These are phyloP conservation scores for Bruguiera sexangula DNA, from an alignment of 345 rosid genomes.

Conservation along the genomic window DNA sequence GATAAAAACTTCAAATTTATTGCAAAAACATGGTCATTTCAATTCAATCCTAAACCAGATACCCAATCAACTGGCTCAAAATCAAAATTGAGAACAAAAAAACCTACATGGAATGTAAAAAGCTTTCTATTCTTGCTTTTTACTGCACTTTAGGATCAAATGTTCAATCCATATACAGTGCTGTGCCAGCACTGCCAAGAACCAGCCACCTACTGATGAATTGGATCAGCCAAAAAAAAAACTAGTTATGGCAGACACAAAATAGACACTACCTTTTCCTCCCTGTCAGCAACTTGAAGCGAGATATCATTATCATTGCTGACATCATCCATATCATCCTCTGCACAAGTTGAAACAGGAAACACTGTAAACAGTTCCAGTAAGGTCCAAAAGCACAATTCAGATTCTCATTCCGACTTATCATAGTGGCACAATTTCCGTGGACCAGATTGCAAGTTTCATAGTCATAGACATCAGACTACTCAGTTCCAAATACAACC, in stretches of 20 bases:
- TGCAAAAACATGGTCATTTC: not conserved
- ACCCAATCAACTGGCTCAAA: not conserved
- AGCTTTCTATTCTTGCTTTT: not conserved
- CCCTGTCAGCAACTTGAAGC: conserved; percentile 29
- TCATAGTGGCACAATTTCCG: not conserved
- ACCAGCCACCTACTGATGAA: not conserved
- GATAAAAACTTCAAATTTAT: not conserved
- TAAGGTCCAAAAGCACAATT: too few relatives aligned
- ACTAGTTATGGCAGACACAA: not conserved
- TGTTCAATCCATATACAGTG: not conserved
- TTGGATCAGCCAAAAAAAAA: not conserved
- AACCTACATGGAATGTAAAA: too few relatives aligned
- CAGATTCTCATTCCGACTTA: not conserved
- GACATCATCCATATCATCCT: conserved; percentile 42
- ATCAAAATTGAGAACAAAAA: too few relatives aligned
- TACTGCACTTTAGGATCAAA: not conserved
- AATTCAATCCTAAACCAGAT: not conserved
- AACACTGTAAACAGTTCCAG: not conserved
- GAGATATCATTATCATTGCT: conserved; percentile 22
- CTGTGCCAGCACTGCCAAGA: not conserved
- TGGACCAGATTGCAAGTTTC: not conserved
- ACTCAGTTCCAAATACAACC: too few relatives aligned
- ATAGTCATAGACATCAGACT: not conserved
- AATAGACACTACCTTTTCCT: conserved; percentile 33
- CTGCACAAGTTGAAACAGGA: conserved; percentile 28